Evolutionary conservation across 2,329 filamentous ascomycete species (phyloP).

Genomic region (Phialophora verrucosa): DNA sequence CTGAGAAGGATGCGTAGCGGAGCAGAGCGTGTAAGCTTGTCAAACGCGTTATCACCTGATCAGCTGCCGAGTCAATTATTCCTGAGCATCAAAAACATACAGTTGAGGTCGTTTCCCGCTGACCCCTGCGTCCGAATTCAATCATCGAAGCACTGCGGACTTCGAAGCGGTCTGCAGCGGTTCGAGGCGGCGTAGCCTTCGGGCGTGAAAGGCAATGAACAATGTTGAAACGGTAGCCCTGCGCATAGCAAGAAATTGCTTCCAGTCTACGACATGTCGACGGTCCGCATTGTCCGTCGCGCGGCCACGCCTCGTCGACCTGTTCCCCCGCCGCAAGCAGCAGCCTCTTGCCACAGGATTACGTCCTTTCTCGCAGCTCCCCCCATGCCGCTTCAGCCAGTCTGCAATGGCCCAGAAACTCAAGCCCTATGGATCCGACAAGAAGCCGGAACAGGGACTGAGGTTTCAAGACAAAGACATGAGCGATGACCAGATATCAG

Average conservation of each 20-base stretch:
- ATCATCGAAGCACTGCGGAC: not conserved
- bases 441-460: constrained; percentile 36
- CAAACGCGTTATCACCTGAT: constrained; percentile 6
- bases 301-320: constrained; percentile 12
- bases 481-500: constrained; percentile 22
- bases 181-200: not conserved
- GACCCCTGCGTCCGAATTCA: not conserved
- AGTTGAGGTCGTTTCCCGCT: not conserved
- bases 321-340: not conserved
- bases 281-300: not conserved
- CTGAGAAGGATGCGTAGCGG: too few species aligned
- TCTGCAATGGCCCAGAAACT: constrained; percentile 23
- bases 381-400: constrained; percentile 20
- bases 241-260: constrained; percentile 34
- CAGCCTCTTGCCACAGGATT: constrained; percentile 13
- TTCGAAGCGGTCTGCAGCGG: not conserved
- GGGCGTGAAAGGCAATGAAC: constrained; percentile 35
- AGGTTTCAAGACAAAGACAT: constrained; percentile 35
- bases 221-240: constrained; percentile 38
- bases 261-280: constrained; percentile 26
- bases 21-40: not conserved
- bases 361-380: constrained; percentile 22
- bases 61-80: not conserved
- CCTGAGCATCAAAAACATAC: not conserved
- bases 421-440: constrained; percentile 30